Evolutionary conservation across 2,329 filamentous ascomycete species (phyloP), one percentile per base, ranked within the genome.

Genomic region (Xylaria sp.): DNA sequence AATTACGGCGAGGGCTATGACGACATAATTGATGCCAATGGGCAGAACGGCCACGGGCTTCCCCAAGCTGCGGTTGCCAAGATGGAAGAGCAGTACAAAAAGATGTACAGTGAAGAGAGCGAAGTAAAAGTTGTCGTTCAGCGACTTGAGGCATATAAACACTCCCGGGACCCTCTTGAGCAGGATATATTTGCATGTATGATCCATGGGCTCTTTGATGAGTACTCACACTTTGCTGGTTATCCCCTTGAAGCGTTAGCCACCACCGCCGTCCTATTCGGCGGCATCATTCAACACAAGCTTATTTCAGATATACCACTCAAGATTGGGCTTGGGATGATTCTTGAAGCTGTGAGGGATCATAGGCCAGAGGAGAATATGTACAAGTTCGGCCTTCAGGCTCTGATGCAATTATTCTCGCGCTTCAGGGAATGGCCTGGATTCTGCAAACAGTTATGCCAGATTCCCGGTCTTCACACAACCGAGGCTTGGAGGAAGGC

Each of bases 151-250:
- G 88, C 89, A 65, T 97, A 97, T 83, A 98, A 99, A 80, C 90
- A 90, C 65, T 98, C 97, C 0, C 89, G 90, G 57, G 92, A 96
- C 69, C 87, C 93, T 1, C 84, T 91, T 18, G 94, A 98, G 70
- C 96, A 98, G 79, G 96, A 99, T 78, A 88, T 98, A 7, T 99
- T 99, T 79, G 93, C 95, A 15, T 98, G 95, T 82, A 99, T 99
- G 94, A 97, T 99, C 44, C 94, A 98, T 77, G 96, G 96, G 0
- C 85, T 99, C 3, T 98, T 99, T 75, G 96, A 99, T 76, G 96
- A 99, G 82, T 99, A 98, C 79, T 91, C 91, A 65, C 97, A 97
- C 77, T 99, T 98, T 79, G 89, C 92, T 50, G 94, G 97, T 77
- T 99, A 99, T 80, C 97, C 97, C 0, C 85, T 98, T n/a, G 95